phyloP scores from a whole-genome alignment of 202 grass and related monocot genomes.

The Panicum virgatum region DNA sequence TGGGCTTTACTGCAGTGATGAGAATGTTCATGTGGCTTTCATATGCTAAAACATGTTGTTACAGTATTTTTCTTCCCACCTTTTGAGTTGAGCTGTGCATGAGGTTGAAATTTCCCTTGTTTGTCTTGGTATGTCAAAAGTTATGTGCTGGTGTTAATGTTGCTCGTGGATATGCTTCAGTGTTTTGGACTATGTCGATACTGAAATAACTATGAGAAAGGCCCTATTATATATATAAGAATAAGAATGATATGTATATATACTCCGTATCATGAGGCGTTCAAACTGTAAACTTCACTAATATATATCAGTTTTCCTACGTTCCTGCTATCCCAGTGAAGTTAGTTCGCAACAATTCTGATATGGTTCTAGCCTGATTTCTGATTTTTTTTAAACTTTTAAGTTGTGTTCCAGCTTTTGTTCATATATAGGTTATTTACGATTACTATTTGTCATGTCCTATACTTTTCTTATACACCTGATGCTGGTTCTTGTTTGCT shows the following conservation, averaged over 20 bases:
- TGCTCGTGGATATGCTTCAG: background rate
- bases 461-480: background rate
- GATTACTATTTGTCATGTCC: background rate
- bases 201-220: constrained; percentile 32
- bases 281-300: background rate
- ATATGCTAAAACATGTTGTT: constrained; percentile 63
- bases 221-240: background rate
- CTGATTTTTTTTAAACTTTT: background rate
- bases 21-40: constrained; percentile 67
- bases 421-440: background rate
- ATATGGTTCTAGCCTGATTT: background rate
- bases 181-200: constrained; percentile 15
- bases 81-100: constrained; percentile 20
- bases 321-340: background rate
- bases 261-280: background rate
- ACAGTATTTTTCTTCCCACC: background rate
- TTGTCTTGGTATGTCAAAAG: background rate
- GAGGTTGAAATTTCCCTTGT: constrained; percentile 14
- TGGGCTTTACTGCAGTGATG: constrained; percentile 88
- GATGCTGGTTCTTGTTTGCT: background rate
- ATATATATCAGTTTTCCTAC: background rate
- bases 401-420: background rate
- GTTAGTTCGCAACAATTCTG: background rate
- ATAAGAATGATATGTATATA: constrained; percentile 11
- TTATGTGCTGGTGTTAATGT: background rate